These are phyloP conservation scores for Pythium graminicola DNA, from an alignment of 352 stramenopile genomes.

Conservation along the genomic window DNA sequence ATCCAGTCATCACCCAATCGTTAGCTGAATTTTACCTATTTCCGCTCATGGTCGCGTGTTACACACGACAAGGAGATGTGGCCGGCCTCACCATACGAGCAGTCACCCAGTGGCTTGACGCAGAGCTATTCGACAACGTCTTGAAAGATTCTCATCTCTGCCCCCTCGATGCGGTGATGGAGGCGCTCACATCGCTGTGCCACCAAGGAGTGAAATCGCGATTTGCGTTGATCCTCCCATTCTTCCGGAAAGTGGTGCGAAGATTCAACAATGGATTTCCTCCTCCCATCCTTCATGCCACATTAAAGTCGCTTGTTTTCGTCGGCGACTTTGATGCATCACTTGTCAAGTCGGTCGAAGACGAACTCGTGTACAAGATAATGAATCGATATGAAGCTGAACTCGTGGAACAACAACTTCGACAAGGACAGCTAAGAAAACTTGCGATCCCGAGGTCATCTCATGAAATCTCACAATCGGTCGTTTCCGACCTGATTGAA, in stretches of 20 bases:
- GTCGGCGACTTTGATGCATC: slow-evolving; percentile 68
- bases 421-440: slow-evolving; percentile 8
- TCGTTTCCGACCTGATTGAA: slow-evolving; percentile 51
- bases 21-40: slow-evolving; percentile 68
- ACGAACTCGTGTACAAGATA: slow-evolving; percentile 67
- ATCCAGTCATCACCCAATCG: slow-evolving; percentile 6
- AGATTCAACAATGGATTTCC: slow-evolving; percentile 36
- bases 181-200: slow-evolving; percentile 62
- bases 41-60: slow-evolving; percentile 67
- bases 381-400: slow-evolving; percentile 61
- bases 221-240: slow-evolving; percentile 48
- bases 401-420: slow-evolving; percentile 20
- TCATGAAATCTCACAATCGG: slow-evolving; percentile 28
- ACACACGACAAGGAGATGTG: slow-evolving; percentile 58
- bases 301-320: slow-evolving; percentile 66
- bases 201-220: slow-evolving; percentile 73
- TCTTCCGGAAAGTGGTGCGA: slow-evolving; percentile 70
- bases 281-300: slow-evolving; percentile 48
- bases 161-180: slow-evolving; percentile 45
- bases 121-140: slow-evolving; percentile 42
- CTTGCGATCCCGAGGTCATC: slow-evolving; percentile 7
- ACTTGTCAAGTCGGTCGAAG: slow-evolving; percentile 53
- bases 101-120: slow-evolving; percentile 55
- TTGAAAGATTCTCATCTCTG: slow-evolving; percentile 28
- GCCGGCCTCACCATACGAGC: slow-evolving; percentile 42